Conservation (phyloP, 495 filamentous ascomycete species). For the Daldinia decipiens region DNA sequence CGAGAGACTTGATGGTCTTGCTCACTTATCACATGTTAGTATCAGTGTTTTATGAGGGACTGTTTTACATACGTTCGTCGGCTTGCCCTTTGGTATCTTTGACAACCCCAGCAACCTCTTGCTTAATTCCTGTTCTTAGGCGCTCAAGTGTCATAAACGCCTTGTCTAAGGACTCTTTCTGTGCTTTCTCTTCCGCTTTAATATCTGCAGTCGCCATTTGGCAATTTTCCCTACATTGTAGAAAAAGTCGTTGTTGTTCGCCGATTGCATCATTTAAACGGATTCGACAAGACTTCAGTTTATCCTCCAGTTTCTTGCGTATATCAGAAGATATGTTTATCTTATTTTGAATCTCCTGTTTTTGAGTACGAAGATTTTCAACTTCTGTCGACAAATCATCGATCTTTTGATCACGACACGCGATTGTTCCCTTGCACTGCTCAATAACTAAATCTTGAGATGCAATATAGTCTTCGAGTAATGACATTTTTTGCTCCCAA, state of each 20-base stretch:
- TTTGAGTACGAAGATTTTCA: constrained; percentile 37
- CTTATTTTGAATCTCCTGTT: constrained; percentile 38
- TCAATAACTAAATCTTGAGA: constrained; percentile 35
- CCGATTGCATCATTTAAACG: constrained; percentile 51
- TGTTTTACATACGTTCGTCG: constrained; percentile 42
- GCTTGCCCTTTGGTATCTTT: constrained; percentile 43
- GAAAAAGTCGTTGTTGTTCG: constrained; percentile 54
- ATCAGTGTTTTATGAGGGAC: background rate
- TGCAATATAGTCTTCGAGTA: constrained; percentile 40
- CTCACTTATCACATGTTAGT: constrained; percentile 43
- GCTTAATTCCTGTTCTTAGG: constrained; percentile 46
- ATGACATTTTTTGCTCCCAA: constrained; percentile 40
- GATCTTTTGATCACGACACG: constrained; percentile 39
- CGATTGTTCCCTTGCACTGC: constrained; percentile 36
- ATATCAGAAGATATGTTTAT: constrained; percentile 34
- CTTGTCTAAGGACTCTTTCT: constrained; percentile 39
- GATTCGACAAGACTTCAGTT: constrained; percentile 43
- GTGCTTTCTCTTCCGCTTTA: constrained; percentile 30
- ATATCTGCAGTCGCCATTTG: constrained; percentile 43
- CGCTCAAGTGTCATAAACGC: constrained; percentile 46
- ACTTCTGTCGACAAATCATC: constrained; percentile 34
- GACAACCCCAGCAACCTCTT: constrained; percentile 46
- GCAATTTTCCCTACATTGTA: constrained; percentile 44
- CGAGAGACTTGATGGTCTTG: constrained; percentile 40
- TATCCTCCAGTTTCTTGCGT: constrained; percentile 45